Conservation (phyloP, 106 monocot species). For the Vanilla planifolia region DNA sequence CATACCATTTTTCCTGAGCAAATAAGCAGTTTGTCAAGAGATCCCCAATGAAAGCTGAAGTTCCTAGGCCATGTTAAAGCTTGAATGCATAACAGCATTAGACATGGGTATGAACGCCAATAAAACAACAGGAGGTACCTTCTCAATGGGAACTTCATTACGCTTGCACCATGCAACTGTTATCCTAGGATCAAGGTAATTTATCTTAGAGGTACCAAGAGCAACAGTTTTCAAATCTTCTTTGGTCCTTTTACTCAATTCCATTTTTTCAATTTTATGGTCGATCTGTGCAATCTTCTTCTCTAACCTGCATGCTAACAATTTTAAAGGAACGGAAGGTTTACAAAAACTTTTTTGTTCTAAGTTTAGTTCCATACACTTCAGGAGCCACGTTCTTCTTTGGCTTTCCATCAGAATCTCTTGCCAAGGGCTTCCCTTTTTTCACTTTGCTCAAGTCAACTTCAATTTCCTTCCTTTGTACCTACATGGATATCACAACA, state of each 20-base stretch:
- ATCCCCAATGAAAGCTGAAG: too few species aligned
- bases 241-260: slow-evolving; percentile 55
- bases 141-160: slow-evolving; percentile 92
- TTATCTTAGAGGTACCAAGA: slow-evolving; percentile 86
- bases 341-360: not conserved
- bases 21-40: not conserved
- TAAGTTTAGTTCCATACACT: slow-evolving; percentile 38
- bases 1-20: not conserved
- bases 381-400: slow-evolving; percentile 68
- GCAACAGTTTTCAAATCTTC: slow-evolving; percentile 90
- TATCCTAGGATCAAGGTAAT: slow-evolving; percentile 91
- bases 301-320: slow-evolving; percentile 49
- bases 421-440: slow-evolving; percentile 71
- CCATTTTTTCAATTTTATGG: slow-evolving; percentile 70
- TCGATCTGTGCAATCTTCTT: slow-evolving; percentile 58
- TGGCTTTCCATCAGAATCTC: slow-evolving; percentile 64
- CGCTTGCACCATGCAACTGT: slow-evolving; percentile 93
- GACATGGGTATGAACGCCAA: not conserved
- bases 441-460: slow-evolving; percentile 66
- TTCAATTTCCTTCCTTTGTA: slow-evolving; percentile 54
- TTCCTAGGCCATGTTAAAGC: too few species aligned
- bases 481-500: slow-evolving; percentile 19
- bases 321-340: not conserved
- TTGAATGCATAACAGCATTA: too few species aligned
- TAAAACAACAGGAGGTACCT: slow-evolving; percentile 31